Evolutionary conservation across 2,329 filamentous ascomycete genomes (phyloP).

Genomic region (Cytospora mali): DNA sequence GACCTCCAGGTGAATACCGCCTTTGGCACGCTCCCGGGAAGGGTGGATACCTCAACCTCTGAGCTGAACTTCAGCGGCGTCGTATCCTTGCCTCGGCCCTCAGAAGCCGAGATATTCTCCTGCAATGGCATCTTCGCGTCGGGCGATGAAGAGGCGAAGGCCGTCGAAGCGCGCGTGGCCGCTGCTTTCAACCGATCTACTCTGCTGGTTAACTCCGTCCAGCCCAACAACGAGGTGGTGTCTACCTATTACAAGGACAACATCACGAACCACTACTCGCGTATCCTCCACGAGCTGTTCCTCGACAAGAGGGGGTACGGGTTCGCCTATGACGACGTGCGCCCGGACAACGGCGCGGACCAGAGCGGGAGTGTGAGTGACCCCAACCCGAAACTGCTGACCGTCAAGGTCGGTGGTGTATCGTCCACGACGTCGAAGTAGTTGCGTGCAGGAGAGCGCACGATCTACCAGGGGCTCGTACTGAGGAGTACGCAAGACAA

Average conservation of each 20-base stretch:
- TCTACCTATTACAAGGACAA: conserved; percentile 54
- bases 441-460: conserved; percentile 16
- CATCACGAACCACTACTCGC: conserved; percentile 68
- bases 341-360: conserved; percentile 54
- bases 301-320: conserved; percentile 66
- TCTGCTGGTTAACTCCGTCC: conserved; percentile 55
- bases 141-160: too few relatives aligned
- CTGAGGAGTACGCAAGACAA: too few relatives aligned
- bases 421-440: conserved; percentile 15
- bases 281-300: conserved; percentile 64
- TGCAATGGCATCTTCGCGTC: conserved; percentile 52
- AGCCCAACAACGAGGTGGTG: conserved; percentile 54
- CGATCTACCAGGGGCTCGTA: conserved; percentile 14
- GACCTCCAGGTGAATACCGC: conserved; percentile 54
- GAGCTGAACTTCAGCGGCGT: conserved; percentile 44
- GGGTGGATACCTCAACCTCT: conserved; percentile 39
- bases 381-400: conserved; percentile 55
- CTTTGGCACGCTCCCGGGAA: conserved; percentile 53
- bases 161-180: conserved; percentile 71
- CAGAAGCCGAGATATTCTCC: conserved; percentile 53
- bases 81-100: conserved; percentile 49
- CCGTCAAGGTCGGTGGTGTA: conserved; percentile 56
- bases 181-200: conserved; percentile 78
- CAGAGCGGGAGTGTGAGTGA: conserved; percentile 66
- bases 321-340: conserved; percentile 73